A percentile compares a stretch with the other conserved stretches of the same genome.
Evolutionary conservation across 2,329 filamentous ascomycete species (phyloP).

Genomic region (Aspergillus aculeatus): DNA sequence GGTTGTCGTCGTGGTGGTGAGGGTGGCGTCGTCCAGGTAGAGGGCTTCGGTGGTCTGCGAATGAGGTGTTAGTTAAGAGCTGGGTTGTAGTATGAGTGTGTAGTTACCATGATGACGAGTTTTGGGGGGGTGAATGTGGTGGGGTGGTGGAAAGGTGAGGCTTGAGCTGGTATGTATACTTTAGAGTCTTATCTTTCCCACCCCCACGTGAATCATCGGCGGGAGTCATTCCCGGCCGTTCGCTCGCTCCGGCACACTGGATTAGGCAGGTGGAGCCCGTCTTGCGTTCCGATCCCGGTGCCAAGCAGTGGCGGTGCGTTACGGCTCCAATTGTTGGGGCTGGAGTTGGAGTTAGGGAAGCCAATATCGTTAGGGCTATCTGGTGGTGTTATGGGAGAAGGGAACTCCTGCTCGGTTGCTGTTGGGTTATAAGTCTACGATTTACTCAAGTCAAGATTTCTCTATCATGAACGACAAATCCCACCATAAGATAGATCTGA

Average conservation of each 20-base stretch:
- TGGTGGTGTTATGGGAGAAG: too few relatives aligned
- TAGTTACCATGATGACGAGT: neutral
- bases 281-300: neutral
- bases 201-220: neutral
- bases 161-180: neutral
- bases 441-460: too few relatives aligned
- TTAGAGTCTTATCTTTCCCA: neutral
- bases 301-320: neutral
- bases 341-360: neutral
- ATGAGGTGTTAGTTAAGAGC: neutral
- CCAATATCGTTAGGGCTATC: too few relatives aligned
- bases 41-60: slow-evolving; percentile 18
- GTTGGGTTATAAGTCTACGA: too few relatives aligned
- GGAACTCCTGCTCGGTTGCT: too few relatives aligned
- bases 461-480: too few relatives aligned
- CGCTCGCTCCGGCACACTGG: neutral
- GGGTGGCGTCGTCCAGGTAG: slow-evolving; percentile 26
- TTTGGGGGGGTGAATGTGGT: neutral
- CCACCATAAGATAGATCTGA: too few relatives aligned
- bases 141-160: neutral
- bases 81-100: neutral
- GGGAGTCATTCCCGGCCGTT: too few relatives aligned
- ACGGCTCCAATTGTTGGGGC: neutral
- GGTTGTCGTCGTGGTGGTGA: slow-evolving; percentile 21
- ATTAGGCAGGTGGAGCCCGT: neutral